Evolutionary conservation across 306 rosid genomes (phyloP), one percentile per base, ranked within the genome.

Genomic region (Fagus crenata): DNA sequence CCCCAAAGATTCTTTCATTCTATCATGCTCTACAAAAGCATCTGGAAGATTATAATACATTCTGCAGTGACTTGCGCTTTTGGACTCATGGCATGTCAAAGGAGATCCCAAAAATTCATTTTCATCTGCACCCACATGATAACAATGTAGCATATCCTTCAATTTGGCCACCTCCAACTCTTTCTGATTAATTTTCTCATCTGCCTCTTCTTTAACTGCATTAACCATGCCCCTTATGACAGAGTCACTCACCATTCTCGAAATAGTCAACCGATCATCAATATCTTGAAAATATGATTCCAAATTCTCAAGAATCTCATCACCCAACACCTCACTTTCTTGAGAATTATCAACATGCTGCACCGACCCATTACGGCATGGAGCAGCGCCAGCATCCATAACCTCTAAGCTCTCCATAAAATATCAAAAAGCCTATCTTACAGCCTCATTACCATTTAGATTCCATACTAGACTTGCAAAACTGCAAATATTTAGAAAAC

Each of bases 241-340:
- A 15, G 96, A 88, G 71, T 96, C 98, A 67, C 91, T 89, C 56
- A 92, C 99, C 97, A 92, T 85, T 85, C 97, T 86, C 5, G 97
- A 92, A n/a, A 96, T 78, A 39, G 85, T 84, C 85, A 92, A 65
- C 85, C 86, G 83, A 37, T 85, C 93, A 53, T 84, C 75, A 2
- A 96, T 78, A 37, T 89, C 98, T 67, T 81, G 49, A 59, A 64
- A 75, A 84, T 86, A 81, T 14, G 97, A 85, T 6, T 96, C 99
- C 73, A 89, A 82, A 73, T 86, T 88, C 85, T 89, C 90, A 6
- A 95, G 74, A 70, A 95, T 31, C 39, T 69, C 80, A 53, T 77
- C 86, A 35, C 71, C 90, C 74, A 31, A 65, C 60, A 82, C 76
- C 81, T 74, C 96, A 76, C 75, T 76, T 67, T 78, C 90, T 72